Percentiles rank a stretch among this genome's conserved stretches.
Evolutionary conservation across 306 rosid species (phyloP).

Genomic region (Quillaja saponaria): DNA sequence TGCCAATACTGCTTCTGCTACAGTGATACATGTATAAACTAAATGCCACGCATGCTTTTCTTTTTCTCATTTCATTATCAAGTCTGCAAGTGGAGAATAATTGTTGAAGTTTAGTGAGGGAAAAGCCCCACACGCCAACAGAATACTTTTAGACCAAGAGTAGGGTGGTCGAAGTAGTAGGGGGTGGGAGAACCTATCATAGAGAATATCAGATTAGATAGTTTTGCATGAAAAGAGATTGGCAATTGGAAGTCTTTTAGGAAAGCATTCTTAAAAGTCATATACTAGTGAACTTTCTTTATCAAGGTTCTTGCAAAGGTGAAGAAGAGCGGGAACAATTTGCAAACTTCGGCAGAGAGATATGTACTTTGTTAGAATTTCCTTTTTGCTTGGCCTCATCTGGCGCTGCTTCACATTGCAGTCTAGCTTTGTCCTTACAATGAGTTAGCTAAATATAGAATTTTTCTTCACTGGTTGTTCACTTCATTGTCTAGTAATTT

Average conservation of each 20-base stretch:
- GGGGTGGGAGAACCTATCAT: slow-evolving; percentile 44
- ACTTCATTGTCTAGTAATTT: too few relatives aligned
- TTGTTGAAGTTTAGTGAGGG: slow-evolving; percentile 23
- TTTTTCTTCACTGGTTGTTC: background rate
- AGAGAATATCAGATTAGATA: slow-evolving; percentile 14
- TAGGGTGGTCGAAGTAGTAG: slow-evolving; percentile 29
- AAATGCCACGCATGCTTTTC: slow-evolving; percentile 32
- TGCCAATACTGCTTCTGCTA: background rate
- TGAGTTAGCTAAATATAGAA: background rate
- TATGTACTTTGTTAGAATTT: slow-evolving; percentile 21
- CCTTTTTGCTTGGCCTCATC: slow-evolving; percentile 5
- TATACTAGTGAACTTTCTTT: slow-evolving; percentile 26
- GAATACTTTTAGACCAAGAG: slow-evolving; percentile 23
- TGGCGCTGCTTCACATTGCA: slow-evolving; percentile 8
- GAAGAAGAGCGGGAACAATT: slow-evolving; percentile 34
- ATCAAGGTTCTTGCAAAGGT: slow-evolving; percentile 29
- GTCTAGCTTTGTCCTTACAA: background rate
- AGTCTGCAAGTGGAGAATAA: slow-evolving; percentile 38
- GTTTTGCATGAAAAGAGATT: slow-evolving; percentile 25
- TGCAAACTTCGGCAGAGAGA: slow-evolving; percentile 34
- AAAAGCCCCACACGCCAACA: slow-evolving; percentile 32
- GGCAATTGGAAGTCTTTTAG: slow-evolving; percentile 31
- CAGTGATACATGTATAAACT: background rate
- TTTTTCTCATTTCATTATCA: slow-evolving; percentile 43
- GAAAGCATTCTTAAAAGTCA: slow-evolving; percentile 40